Evolutionary conservation across 2,329 filamentous ascomycete species (phyloP), one percentile per base, ranked within the genome.

Genomic region (Volutella citrinella): DNA sequence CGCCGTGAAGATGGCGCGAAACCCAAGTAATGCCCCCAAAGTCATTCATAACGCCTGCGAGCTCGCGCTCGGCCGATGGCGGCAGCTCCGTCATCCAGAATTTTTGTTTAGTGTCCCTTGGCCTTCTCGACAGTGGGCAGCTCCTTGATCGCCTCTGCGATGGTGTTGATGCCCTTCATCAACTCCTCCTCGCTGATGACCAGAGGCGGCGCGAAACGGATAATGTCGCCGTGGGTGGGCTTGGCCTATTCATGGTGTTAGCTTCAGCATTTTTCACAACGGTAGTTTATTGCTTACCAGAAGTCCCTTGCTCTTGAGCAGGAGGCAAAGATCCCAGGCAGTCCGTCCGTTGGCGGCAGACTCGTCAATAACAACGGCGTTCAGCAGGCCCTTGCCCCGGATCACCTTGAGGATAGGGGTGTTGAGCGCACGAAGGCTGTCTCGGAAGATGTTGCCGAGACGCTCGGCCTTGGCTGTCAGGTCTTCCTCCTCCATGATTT

Each of bases 191-290:
- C 89, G 17, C 83, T 89, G 55, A 98, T 97, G 47, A 98, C 89
- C 34, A 98, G 72, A 14, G 93, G 93, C 28, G 93, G 93, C n/a
- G 93, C 93, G 43, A 98, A 84, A 38, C 93, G 86, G 60, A 98
- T 98, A 62, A 98, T 97, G 66, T 97, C 96, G 57, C 95, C 84
- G 65, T 98, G 93, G 7, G 93, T 98, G 19, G 93, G 93, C 77
- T 98, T 98, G 54, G 93, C 93, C 88, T 95, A 60, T 22, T 13
- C 12, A 16, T 20, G 21, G 10, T 33, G 21, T 23, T 17, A 27
- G 34, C 30, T 36, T 38, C 30, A 33, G 34, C n/a, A 32, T 30
- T 6, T 19, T 21, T 23, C 10, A 22, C 17, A 30, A 18, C 4
- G 10, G 18, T 7, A 10, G 23, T 8, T 16, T 19, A 36, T 16